phyloP scores from a whole-genome alignment of 2,329 filamentous ascomycete genomes.

The Colletotrichum australisinense region DNA sequence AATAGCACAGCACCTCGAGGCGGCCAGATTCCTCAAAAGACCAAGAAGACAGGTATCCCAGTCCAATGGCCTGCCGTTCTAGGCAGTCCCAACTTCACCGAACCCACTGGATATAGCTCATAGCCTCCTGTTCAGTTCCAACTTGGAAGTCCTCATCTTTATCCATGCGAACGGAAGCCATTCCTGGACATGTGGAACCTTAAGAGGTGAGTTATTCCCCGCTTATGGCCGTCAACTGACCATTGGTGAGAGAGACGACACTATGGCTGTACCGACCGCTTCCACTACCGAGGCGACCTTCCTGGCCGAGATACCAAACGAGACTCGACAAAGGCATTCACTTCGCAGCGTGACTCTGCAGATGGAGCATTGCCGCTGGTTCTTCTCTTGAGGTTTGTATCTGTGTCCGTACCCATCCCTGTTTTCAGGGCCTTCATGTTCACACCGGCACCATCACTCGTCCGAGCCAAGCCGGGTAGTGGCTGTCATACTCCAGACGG shows the following conservation, averaged over 20 bases:
- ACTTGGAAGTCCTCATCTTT: constrained; percentile 3
- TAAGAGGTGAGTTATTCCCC: constrained; percentile 20
- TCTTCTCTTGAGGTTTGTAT: background rate
- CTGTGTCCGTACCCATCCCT: background rate
- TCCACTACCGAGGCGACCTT: constrained; percentile 23
- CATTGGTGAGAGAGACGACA: background rate
- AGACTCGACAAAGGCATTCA: background rate
- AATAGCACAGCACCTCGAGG: constrained; percentile 19
- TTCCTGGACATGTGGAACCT: constrained; percentile 7
- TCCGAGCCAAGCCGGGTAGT: constrained; percentile 21
- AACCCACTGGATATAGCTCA: constrained; percentile 21
- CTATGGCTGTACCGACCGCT: constrained; percentile 5
- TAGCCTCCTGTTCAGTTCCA: background rate
- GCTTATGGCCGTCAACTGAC: constrained; percentile 6
- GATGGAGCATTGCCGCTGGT: constrained; percentile 7
- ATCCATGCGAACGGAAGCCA: constrained; percentile 10
- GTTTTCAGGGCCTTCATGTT: background rate
- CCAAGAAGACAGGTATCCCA: constrained; percentile 10
- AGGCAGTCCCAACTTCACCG: constrained; percentile 18
- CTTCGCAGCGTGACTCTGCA: background rate
- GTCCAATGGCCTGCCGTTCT: constrained; percentile 21
- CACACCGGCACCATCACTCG: constrained; percentile 13
- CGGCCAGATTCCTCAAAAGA: constrained; percentile 18
- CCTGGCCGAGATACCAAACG: background rate
- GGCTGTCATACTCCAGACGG: constrained; percentile 2